phyloP scores from a whole-genome alignment of 176 grass and related monocot genomes.

The Urochloa ruziziensis region DNA sequence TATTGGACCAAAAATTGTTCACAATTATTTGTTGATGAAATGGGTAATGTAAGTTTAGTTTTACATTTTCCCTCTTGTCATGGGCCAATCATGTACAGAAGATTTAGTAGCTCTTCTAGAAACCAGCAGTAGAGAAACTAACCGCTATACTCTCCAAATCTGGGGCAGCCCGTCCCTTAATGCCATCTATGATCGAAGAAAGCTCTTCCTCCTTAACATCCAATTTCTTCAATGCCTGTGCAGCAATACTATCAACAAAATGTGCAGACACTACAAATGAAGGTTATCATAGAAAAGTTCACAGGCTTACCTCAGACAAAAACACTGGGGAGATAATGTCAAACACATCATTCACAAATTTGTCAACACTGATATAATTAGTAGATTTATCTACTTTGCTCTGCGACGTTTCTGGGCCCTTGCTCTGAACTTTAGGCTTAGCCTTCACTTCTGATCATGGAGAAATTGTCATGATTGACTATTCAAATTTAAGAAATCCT shows the following conservation, averaged over 20 bases:
- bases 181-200: conserved; percentile 41
- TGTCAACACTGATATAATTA: conserved; percentile 44
- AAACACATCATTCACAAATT: conserved; percentile 69
- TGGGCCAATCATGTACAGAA: background rate
- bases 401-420: conserved; percentile 36
- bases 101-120: background rate
- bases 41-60: background rate
- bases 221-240: conserved; percentile 66
- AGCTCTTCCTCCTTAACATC: conserved; percentile 49
- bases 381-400: conserved; percentile 40
- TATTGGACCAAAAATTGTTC: background rate
- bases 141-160: conserved; percentile 67
- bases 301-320: conserved; percentile 57
- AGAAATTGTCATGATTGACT: conserved; percentile 7
- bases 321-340: conserved; percentile 56
- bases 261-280: background rate
- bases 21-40: background rate
- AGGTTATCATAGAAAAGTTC: conserved; percentile 15
- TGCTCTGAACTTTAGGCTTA: conserved; percentile 43
- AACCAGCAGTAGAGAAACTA: conserved; percentile 36
- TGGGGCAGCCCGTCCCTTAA: conserved; percentile 37
- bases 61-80: background rate
- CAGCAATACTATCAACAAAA: conserved; percentile 36
- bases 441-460: conserved; percentile 52
- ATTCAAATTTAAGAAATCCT: conserved; percentile 15